Percentiles rank a stretch among this genome's conserved stretches.
These are phyloP conservation scores for Lepiota brunneoincarnata DNA, from an alignment of 768 basidiomycete genomes.

Conservation along the genomic window DNA sequence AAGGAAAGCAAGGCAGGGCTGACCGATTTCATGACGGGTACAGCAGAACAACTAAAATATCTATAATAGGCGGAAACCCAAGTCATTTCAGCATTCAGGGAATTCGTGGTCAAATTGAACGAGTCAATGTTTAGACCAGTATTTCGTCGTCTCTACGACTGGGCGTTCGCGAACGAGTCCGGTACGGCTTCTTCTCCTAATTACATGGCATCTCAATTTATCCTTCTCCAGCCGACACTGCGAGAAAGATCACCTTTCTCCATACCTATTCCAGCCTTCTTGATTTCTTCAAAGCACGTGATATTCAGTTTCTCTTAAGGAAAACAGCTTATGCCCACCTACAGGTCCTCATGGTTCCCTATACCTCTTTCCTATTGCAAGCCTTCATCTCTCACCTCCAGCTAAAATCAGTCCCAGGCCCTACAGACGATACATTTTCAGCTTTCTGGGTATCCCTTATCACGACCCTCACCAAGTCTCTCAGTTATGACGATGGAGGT, in stretches of 20 bases:
- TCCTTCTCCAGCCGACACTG: conserved; percentile 26
- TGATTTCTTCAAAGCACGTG: conserved; percentile 81
- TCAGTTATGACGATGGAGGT: conserved; percentile 82
- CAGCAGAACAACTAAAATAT: neutral
- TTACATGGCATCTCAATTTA: neutral
- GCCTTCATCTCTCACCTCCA: conserved; percentile 61
- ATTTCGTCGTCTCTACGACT: conserved; percentile 90
- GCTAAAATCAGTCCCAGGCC: conserved; percentile 35
- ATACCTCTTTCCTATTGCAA: conserved; percentile 75
- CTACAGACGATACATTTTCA: conserved; percentile 29
- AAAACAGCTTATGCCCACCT: neutral
- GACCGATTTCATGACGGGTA: neutral
- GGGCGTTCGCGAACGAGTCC: conserved; percentile 72
- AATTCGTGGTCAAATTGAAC: conserved; percentile 89
- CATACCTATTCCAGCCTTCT: conserved; percentile 71
- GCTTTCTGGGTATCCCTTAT: conserved; percentile 66
- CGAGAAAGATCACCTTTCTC: conserved; percentile 70
- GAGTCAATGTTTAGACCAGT: conserved; percentile 89
- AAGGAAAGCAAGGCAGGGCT: conserved; percentile 23
- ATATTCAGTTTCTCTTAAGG: neutral
- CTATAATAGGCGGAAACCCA: conserved; percentile 45
- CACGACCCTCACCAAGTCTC: conserved; percentile 60
- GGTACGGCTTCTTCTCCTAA: conserved; percentile 31
- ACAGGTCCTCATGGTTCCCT: conserved; percentile 86
- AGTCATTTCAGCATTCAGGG: conserved; percentile 74